Evolutionary conservation across 495 filamentous ascomycete species (phyloP).

Genomic region (Penicillium riverlandense): DNA sequence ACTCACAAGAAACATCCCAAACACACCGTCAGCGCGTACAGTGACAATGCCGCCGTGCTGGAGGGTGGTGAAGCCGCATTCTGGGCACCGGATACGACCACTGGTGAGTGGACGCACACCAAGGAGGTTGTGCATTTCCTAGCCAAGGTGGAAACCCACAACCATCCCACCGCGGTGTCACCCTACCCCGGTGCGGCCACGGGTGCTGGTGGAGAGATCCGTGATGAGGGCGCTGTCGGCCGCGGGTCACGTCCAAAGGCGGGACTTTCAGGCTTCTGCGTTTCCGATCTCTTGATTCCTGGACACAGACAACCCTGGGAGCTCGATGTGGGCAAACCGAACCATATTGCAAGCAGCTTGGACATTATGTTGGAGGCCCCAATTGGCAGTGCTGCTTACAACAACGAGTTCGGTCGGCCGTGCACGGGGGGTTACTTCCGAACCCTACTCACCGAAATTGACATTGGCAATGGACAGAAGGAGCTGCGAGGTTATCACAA

Average conservation of each 20-base stretch:
- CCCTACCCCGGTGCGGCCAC: slow-evolving; percentile 81
- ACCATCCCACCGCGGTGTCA: slow-evolving; percentile 93
- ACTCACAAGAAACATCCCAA: slow-evolving; percentile 75
- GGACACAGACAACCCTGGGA: slow-evolving; percentile 81
- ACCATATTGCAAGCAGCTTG: slow-evolving; percentile 83
- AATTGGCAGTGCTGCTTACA: slow-evolving; percentile 88
- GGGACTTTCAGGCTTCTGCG: slow-evolving; percentile 86
- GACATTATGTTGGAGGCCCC: slow-evolving; percentile 98
- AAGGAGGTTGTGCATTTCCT: slow-evolving; percentile 84
- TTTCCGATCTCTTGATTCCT: slow-evolving; percentile 87
- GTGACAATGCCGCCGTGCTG: slow-evolving; percentile 92
- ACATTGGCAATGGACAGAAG: slow-evolving; percentile 49
- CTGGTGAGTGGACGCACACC: slow-evolving; percentile 79
- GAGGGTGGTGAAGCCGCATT: slow-evolving; percentile 66
- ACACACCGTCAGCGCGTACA: slow-evolving; percentile 87
- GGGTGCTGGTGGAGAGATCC: slow-evolving; percentile 89
- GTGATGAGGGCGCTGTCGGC: slow-evolving; percentile 92
- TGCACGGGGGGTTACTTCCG: slow-evolving; percentile 84
- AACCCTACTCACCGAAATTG: slow-evolving; percentile 66
- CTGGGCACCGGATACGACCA: slow-evolving; percentile 81
- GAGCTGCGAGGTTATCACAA: slow-evolving; percentile 94
- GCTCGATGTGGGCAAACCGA: slow-evolving; percentile 77
- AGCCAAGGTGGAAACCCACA: slow-evolving; percentile 96
- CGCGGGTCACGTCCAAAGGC: slow-evolving; percentile 90
- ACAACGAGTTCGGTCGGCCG: slow-evolving; percentile 97